These are phyloP conservation scores for Acidomyces sp. DNA, from an alignment of 495 filamentous ascomycete species.

Conservation along the genomic window DNA sequence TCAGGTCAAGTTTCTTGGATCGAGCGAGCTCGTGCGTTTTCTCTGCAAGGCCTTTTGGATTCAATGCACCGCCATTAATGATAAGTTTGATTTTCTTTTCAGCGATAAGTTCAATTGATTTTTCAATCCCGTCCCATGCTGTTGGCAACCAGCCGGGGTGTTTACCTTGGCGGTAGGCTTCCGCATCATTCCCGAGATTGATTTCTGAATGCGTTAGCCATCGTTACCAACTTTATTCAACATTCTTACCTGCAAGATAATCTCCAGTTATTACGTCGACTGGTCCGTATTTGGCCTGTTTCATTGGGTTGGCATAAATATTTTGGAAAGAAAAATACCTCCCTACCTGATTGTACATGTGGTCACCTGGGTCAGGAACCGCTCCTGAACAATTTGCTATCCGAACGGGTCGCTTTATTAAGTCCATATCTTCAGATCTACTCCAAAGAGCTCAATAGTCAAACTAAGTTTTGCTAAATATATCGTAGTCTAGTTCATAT, in stretches of 20 bases:
- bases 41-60: slow-evolving; percentile 32
- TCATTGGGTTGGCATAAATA: too few relatives aligned
- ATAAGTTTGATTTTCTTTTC: slow-evolving; percentile 32
- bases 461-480: too few relatives aligned
- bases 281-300: background rate
- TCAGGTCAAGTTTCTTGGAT: background rate
- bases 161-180: slow-evolving; percentile 27
- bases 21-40: slow-evolving; percentile 29
- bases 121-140: slow-evolving; percentile 34
- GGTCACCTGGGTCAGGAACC: slow-evolving; percentile 29
- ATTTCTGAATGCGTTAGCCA: background rate
- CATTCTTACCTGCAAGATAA: background rate
- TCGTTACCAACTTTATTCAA: background rate
- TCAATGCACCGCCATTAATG: slow-evolving; percentile 34
- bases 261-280: background rate
- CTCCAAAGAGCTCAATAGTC: too few relatives aligned
- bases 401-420: background rate
- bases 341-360: background rate
- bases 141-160: slow-evolving; percentile 32
- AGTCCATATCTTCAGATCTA: too few relatives aligned
- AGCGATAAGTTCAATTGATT: slow-evolving; percentile 33
- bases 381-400: background rate
- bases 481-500: too few relatives aligned
- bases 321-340: too few relatives aligned
- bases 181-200: slow-evolving; percentile 11